Evolutionary conservation across 2,329 filamentous ascomycete genomes (phyloP).

Genomic region (Botrytis galanthina): DNA sequence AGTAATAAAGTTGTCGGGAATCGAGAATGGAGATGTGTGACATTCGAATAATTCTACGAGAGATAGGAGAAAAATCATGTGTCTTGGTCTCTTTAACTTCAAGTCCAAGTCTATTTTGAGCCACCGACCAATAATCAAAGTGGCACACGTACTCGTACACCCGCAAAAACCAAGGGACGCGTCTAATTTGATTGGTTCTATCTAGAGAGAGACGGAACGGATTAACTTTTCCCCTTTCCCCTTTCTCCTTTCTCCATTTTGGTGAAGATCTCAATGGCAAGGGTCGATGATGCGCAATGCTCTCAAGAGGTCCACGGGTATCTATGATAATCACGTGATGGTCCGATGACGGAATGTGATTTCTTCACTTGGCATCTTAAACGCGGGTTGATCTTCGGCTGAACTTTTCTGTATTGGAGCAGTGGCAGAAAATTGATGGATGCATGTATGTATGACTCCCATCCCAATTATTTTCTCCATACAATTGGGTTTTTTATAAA

Average conservation of each 20-base stretch:
- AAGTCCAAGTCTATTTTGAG: slow-evolving; percentile 3
- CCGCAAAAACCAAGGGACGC: not conserved
- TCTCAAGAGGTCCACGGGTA: no score
- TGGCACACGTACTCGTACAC: not conserved
- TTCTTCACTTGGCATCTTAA: not conserved
- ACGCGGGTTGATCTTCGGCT: not conserved
- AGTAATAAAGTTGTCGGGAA: not conserved
- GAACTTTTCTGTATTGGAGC: not conserved
- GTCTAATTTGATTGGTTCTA: not conserved
- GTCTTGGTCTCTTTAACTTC: no score
- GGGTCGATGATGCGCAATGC: not conserved
- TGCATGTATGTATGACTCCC: slow-evolving; percentile 3
- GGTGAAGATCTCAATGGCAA: not conserved
- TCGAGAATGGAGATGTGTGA: not conserved
- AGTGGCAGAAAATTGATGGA: not conserved
- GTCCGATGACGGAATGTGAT: not conserved
- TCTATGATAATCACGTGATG: not conserved
- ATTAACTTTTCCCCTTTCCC: slow-evolving; percentile 3
- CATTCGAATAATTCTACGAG: not conserved
- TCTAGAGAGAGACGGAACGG: not conserved
- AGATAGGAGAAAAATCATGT: slow-evolving; percentile 7
- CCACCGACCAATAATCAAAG: not conserved
- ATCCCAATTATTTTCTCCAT: not conserved
- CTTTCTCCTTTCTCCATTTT: not conserved
- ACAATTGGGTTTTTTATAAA: not conserved